Percentiles rank a stretch among this genome's conserved stretches.
phyloP scores from a whole-genome alignment of 2,329 filamentous ascomycete species.

The Aspergillus costaricaensis region DNA sequence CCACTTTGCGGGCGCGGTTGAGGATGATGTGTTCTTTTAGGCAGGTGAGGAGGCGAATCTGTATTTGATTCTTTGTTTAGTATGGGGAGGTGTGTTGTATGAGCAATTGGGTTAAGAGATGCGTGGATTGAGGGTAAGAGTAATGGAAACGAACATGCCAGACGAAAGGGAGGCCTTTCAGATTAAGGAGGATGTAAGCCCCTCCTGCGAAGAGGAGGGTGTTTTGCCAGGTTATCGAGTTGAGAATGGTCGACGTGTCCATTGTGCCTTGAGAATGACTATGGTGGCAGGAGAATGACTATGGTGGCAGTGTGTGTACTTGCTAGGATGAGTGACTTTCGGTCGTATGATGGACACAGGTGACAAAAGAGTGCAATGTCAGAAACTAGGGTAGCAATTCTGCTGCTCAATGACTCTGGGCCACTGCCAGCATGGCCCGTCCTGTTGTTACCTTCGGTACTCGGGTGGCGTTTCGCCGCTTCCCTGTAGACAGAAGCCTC shows the following conservation, averaged over 20 bases:
- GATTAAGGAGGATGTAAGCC: background rate
- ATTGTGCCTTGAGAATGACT: background rate
- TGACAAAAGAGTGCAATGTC: too few species aligned
- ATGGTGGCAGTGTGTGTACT: background rate
- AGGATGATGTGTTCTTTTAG: background rate
- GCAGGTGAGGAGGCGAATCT: slow-evolving; percentile 10
- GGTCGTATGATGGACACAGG: too few species aligned
- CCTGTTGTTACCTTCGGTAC: too few species aligned
- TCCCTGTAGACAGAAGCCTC: background rate
- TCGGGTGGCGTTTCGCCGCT: background rate
- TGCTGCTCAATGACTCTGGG: too few species aligned
- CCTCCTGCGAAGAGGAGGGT: background rate
- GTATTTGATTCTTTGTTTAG: background rate
- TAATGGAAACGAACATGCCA: slow-evolving; percentile 13
- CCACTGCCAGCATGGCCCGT: too few species aligned
- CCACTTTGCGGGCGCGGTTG: background rate
- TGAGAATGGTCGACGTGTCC: background rate
- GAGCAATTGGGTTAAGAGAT: too few species aligned
- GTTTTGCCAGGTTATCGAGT: background rate
- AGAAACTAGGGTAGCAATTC: too few species aligned
- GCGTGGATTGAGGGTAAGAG: background rate
- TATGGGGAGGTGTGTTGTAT: background rate
- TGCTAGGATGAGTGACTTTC: background rate
- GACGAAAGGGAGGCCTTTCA: slow-evolving; percentile 13
- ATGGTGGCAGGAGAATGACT: background rate